These are phyloP conservation scores for Backusella australiensis DNA, from an alignment of 192 early-diverging fungal species.

Conservation along the genomic window DNA sequence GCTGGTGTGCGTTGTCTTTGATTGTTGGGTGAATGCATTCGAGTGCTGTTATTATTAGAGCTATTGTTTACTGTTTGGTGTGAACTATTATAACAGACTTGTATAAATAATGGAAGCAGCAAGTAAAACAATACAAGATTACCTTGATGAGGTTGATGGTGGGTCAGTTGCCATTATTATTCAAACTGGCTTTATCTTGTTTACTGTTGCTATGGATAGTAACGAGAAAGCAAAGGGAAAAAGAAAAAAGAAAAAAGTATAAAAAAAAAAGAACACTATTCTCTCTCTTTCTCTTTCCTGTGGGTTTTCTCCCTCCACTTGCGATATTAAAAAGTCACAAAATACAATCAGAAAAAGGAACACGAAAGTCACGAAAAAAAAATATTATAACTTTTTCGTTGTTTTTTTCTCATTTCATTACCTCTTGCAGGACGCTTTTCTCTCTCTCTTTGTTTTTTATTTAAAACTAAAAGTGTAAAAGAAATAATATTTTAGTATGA, in stretches of 20 bases:
- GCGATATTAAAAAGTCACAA: neutral
- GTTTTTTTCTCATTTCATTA: too few relatives aligned
- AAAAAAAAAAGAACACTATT: too few relatives aligned
- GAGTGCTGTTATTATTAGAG: neutral
- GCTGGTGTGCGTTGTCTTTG: neutral
- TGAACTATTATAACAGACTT: neutral
- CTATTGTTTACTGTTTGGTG: neutral
- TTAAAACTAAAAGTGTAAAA: too few relatives aligned
- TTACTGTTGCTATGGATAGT: neutral
- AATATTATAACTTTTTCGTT: neutral
- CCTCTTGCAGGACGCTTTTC: too few relatives aligned
- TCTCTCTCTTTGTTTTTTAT: too few relatives aligned
- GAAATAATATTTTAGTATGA: too few relatives aligned
- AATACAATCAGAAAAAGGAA: neutral
- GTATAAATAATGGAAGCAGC: neutral
- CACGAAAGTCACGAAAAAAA: neutral
- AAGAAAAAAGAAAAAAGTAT: neutral
- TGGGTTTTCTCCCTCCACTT: too few relatives aligned
- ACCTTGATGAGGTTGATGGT: constrained; percentile 7
- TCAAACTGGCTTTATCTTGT: neutral
- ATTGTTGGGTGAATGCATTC: neutral
- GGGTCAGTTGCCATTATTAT: constrained; percentile 12
- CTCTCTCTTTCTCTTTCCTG: too few relatives aligned
- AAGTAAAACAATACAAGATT: neutral
- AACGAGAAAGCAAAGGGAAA: neutral